Evolutionary conservation across 768 basidiomycete species (phyloP).

Genomic region (Serendipita vermifera): DNA sequence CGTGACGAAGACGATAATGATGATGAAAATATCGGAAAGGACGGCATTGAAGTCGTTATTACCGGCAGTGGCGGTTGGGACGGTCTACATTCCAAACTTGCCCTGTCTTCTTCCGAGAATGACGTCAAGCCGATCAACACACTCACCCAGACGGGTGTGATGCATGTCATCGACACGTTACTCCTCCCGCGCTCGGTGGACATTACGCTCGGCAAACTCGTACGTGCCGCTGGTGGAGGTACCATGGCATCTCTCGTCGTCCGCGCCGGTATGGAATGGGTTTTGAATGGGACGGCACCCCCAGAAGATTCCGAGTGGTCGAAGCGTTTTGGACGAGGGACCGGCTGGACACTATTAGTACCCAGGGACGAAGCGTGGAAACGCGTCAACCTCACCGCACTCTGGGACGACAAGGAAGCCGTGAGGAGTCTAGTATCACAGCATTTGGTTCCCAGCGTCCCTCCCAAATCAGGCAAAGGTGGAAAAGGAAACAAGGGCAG

Average conservation of each 20-base stretch:
- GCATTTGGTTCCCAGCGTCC: slow-evolving; percentile 50
- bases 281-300: slow-evolving; percentile 72
- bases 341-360: slow-evolving; percentile 79
- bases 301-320: slow-evolving; percentile 60
- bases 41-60: slow-evolving; percentile 28
- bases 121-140: slow-evolving; percentile 35
- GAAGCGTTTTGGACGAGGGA: slow-evolving; percentile 34
- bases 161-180: slow-evolving; percentile 69
- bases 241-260: slow-evolving; percentile 78
- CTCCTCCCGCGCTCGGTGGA: slow-evolving; percentile 79
- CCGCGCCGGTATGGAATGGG: slow-evolving; percentile 82
- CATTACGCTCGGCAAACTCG: slow-evolving; percentile 77
- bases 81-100: background rate
- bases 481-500: slow-evolving; percentile 11
- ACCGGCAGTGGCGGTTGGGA: background rate
- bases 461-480: slow-evolving; percentile 16
- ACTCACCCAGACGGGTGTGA: slow-evolving; percentile 78
- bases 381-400: slow-evolving; percentile 60
- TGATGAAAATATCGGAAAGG: no score
- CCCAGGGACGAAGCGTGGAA: slow-evolving; percentile 91
- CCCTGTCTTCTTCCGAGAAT: no score
- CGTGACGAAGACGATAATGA: background rate
- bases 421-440: slow-evolving; percentile 56
- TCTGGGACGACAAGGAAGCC: slow-evolving; percentile 43
- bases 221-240: slow-evolving; percentile 74